Conservation (phyloP, 208 protist genomes). For the Angomonas ambiguus region DNA sequence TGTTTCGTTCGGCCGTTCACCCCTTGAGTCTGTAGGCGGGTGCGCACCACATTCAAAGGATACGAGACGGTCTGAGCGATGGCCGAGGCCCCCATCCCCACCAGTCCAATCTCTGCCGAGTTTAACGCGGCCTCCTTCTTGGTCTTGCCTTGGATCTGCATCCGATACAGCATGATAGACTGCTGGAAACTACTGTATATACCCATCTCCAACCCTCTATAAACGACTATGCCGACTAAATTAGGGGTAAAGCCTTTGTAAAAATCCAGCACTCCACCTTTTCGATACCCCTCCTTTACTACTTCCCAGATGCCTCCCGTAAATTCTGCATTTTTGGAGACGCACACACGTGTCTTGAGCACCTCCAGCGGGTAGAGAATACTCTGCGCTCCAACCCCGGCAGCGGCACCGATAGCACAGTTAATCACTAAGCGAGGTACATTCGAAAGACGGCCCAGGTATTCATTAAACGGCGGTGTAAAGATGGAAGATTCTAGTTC, state of each 20-base stretch:
- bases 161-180: constrained; percentile 81
- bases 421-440: constrained; percentile 74
- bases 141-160: constrained; percentile 49
- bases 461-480: constrained; percentile 47
- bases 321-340: constrained; percentile 69
- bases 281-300: constrained; percentile 46
- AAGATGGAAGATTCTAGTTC: constrained; percentile 50
- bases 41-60: constrained; percentile 88
- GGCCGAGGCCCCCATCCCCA: constrained; percentile 75
- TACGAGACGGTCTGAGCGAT: constrained; percentile 88
- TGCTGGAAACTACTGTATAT: constrained; percentile 85
- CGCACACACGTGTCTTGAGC: constrained; percentile 86
- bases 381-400: constrained; percentile 82
- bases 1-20: constrained; percentile 67
- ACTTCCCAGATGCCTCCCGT: constrained; percentile 60
- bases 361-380: constrained; percentile 89
- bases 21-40: constrained; percentile 86
- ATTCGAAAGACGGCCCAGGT: constrained; percentile 27
- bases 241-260: constrained; percentile 81
- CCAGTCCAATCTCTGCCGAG: constrained; percentile 58
- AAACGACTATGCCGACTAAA: constrained; percentile 84
- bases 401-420: constrained; percentile 76
- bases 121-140: constrained; percentile 63
- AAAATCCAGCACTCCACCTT: constrained; percentile 74
- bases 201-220: constrained; percentile 86